Conservation (phyloP, 345 rosid genomes). For the Aethionema arabicum region DNA sequence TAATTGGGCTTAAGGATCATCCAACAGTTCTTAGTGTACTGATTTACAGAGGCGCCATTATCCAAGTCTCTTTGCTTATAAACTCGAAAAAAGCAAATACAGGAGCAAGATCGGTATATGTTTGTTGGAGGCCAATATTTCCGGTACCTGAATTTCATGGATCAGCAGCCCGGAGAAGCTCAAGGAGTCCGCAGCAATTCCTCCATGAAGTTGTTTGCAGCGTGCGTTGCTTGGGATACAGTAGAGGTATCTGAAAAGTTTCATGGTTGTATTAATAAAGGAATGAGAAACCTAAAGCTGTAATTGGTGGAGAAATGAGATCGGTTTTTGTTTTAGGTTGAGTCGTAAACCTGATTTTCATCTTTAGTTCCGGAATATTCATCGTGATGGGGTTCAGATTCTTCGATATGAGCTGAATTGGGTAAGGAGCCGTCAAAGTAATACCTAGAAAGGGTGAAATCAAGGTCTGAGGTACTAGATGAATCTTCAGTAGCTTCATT, state of each 20-base stretch:
- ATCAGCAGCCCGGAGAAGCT: slow-evolving; percentile 41
- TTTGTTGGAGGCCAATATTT: not conserved
- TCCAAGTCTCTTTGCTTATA: too few species aligned
- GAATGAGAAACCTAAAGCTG: not conserved
- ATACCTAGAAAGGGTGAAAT: slow-evolving; percentile 26
- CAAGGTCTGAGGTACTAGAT: slow-evolving; percentile 33
- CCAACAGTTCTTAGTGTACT: too few species aligned
- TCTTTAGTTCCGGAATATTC: slow-evolving; percentile 35
- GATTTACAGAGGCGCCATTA: too few species aligned
- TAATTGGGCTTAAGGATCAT: too few species aligned
- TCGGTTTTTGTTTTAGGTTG: not conserved
- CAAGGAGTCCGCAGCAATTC: slow-evolving; percentile 74
- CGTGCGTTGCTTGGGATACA: slow-evolving; percentile 10
- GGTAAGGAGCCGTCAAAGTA: slow-evolving; percentile 36
- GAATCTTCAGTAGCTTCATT: slow-evolving; percentile 37
- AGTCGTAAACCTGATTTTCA: slow-evolving; percentile 46
- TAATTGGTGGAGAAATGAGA: not conserved
- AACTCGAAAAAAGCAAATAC: too few species aligned
- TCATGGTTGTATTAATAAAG: slow-evolving; percentile 2
- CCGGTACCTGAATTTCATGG: not conserved
- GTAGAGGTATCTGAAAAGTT: slow-evolving; percentile 26
- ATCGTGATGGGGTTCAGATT: slow-evolving; percentile 32
- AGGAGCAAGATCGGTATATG: too few species aligned
- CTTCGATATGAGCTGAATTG: slow-evolving; percentile 20
- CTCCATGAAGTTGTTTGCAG: slow-evolving; percentile 53